Conservation (phyloP, 352 stramenopile species). For the Pythium plurisporium region DNA sequence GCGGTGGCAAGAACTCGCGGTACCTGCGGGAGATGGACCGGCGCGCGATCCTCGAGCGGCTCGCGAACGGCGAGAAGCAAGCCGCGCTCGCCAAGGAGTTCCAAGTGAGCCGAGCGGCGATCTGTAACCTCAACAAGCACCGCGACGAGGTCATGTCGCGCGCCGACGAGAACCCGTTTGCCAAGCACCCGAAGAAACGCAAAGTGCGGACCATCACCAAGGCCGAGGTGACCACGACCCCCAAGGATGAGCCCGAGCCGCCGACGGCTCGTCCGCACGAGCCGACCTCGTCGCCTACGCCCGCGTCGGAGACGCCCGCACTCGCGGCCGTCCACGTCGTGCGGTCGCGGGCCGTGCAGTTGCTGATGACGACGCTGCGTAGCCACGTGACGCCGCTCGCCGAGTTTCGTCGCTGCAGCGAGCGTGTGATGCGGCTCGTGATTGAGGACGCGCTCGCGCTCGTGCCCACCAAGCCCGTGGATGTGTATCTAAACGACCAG, state of each 20-base stretch:
- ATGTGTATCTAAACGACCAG: conserved; percentile 5
- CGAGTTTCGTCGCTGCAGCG: conserved; percentile 35
- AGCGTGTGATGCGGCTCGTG: conserved; percentile 49
- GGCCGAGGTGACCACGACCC: conserved; percentile 20
- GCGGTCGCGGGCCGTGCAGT: conserved; percentile 9
- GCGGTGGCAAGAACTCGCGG: conserved; percentile 35
- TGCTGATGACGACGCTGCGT: conserved; percentile 18
- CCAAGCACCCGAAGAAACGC: conserved; percentile 38
- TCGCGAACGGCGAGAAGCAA: conserved; percentile 42
- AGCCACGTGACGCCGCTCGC: conserved; percentile 4
- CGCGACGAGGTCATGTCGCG: conserved; percentile 37
- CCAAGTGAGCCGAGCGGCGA: conserved; percentile 44
- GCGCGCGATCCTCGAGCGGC: conserved; percentile 32
- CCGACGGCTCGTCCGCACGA: too few species aligned
- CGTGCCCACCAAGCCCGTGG: conserved; percentile 12
- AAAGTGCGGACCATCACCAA: too few species aligned
- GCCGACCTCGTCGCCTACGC: too few species aligned
- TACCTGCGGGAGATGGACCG: conserved; percentile 53
- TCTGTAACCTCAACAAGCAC: conserved; percentile 57
- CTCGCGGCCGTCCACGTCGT: conserved; percentile 2
- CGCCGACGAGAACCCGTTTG: conserved; percentile 36
- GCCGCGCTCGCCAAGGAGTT: conserved; percentile 52
- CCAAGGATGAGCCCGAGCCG: conserved; percentile 1
- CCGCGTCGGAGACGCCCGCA: conserved; percentile 1
- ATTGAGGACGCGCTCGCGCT: conserved; percentile 32